Conservation (phyloP, 441 rosid species). For the Euphorbia schlechtendalii region DNA sequence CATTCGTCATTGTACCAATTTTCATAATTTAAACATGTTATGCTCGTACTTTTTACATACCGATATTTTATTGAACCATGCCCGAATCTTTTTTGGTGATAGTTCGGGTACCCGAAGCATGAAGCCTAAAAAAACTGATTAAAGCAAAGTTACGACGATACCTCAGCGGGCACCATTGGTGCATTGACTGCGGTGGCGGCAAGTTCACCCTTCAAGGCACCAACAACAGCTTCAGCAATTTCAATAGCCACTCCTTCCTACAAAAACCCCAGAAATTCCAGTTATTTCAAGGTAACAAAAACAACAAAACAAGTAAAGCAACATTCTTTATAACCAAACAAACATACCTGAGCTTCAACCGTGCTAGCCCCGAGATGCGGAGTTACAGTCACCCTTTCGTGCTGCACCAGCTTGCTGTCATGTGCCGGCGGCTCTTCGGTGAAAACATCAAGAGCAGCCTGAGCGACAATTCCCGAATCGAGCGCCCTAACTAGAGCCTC, state of each 20-base stretch:
- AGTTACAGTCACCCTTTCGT: constrained; percentile 74
- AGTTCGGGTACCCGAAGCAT: too few relatives aligned
- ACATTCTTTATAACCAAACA: too few relatives aligned
- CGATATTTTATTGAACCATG: too few relatives aligned
- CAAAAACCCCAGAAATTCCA: background rate
- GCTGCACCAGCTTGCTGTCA: constrained; percentile 77
- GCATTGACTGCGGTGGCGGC: constrained; percentile 95
- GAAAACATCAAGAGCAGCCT: constrained; percentile 94
- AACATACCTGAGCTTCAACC: constrained; percentile 77
- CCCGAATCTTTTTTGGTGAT: too few relatives aligned
- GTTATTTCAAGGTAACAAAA: too few relatives aligned
- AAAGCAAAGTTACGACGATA: constrained; percentile 45
- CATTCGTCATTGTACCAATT: too few relatives aligned
- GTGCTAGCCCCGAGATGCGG: constrained; percentile 98
- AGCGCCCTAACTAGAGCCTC: constrained; percentile 85
- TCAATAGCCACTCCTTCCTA: constrained; percentile 96
- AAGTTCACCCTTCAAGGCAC: constrained; percentile 88
- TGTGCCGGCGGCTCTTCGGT: constrained; percentile 68
- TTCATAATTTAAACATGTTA: too few relatives aligned
- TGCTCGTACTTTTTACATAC: too few relatives aligned
- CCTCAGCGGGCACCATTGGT: constrained; percentile 91
- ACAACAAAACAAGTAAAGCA: too few relatives aligned
- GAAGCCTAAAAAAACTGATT: too few relatives aligned
- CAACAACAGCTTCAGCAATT: constrained; percentile 90
- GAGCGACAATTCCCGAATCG: constrained; percentile 78